A percentile compares a stretch with the other conserved stretches of the same genome.
Evolutionary conservation across 805 yeast species (phyloP).

Genomic region (Wickerhamomyces canadensis): DNA sequence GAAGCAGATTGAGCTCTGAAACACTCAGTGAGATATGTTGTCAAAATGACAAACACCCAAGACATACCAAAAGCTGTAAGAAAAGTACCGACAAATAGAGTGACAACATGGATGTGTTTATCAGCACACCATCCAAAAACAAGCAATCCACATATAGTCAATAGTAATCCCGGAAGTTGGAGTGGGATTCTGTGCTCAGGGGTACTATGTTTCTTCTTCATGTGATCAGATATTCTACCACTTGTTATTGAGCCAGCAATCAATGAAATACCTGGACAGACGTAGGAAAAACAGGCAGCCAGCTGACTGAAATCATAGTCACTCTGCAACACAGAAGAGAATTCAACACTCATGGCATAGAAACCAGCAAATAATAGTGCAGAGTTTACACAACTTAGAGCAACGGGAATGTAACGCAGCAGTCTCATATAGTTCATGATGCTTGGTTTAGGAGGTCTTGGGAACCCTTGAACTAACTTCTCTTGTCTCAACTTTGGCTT

Average conservation of each 20-base stretch:
- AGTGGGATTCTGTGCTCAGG: slow-evolving; percentile 43
- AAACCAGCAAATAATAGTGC: slow-evolving; percentile 50
- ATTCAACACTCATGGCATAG: slow-evolving; percentile 48
- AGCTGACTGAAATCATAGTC: slow-evolving; percentile 32
- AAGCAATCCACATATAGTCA: slow-evolving; percentile 39
- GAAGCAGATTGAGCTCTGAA: slow-evolving; percentile 46
- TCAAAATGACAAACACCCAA: slow-evolving; percentile 48
- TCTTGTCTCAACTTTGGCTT: slow-evolving; percentile 27
- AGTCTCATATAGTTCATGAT: slow-evolving; percentile 31
- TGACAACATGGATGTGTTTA: slow-evolving; percentile 30
- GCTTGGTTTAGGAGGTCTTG: slow-evolving; percentile 42
- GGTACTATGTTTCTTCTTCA: slow-evolving; percentile 28
- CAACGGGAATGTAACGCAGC: slow-evolving; percentile 37
- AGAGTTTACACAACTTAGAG: slow-evolving; percentile 40
- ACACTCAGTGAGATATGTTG: slow-evolving; percentile 49
- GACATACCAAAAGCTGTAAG: slow-evolving; percentile 49
- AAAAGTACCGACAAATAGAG: slow-evolving; percentile 39
- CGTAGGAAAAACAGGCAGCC: slow-evolving; percentile 39
- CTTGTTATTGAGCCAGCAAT: slow-evolving; percentile 43
- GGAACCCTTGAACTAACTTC: slow-evolving; percentile 26
- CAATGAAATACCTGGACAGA: slow-evolving; percentile 48
- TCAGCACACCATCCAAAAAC: slow-evolving; percentile 51
- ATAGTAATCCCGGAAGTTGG: slow-evolving; percentile 37
- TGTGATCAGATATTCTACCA: slow-evolving; percentile 41
- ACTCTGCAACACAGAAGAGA: slow-evolving; percentile 34